A percentile compares a stretch with the other conserved stretches of the same genome.
phyloP scores from a whole-genome alignment of 2,329 filamentous ascomycete genomes.

The Onygena corvina region DNA sequence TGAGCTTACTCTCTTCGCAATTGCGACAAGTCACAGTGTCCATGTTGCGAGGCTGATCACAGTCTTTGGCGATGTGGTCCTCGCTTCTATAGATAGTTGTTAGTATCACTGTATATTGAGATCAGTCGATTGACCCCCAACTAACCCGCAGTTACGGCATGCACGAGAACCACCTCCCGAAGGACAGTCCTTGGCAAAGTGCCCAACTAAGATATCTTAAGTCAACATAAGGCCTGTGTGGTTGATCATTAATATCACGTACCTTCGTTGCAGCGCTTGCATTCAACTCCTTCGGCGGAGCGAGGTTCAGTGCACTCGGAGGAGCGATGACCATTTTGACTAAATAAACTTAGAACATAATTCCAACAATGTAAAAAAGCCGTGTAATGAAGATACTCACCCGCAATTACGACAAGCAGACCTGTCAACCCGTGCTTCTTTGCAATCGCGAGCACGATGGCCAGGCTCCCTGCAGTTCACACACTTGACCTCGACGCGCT shows the following conservation, averaged over 20 bases:
- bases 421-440: conserved; percentile 27
- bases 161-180: conserved; percentile 25
- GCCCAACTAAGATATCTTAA: conserved; percentile 25
- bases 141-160: conserved; percentile 38
- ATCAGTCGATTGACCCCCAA: background rate
- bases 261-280: conserved; percentile 35
- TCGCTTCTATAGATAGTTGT: conserved; percentile 28
- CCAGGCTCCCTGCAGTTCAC: conserved; percentile 38
- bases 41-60: conserved; percentile 32
- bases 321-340: conserved; percentile 36
- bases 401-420: conserved; percentile 44
- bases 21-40: conserved; percentile 35
- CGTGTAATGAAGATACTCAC: conserved; percentile 19
- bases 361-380: background rate
- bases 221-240: conserved; percentile 12
- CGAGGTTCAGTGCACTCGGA: conserved; percentile 38
- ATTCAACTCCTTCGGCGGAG: conserved; percentile 35
- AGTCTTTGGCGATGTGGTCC: conserved; percentile 33
- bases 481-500: conserved; percentile 39
- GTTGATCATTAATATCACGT: too few relatives aligned
- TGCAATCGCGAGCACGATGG: conserved; percentile 40
- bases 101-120: conserved; percentile 12
- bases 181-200: conserved; percentile 38
- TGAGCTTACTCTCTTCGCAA: conserved; percentile 32
- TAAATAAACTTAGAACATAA: conserved; percentile 15